Evolutionary conservation across 75 land plant species (phyloP), one percentile per base, ranked within the genome.

Genomic region (Pinus taeda): DNA sequence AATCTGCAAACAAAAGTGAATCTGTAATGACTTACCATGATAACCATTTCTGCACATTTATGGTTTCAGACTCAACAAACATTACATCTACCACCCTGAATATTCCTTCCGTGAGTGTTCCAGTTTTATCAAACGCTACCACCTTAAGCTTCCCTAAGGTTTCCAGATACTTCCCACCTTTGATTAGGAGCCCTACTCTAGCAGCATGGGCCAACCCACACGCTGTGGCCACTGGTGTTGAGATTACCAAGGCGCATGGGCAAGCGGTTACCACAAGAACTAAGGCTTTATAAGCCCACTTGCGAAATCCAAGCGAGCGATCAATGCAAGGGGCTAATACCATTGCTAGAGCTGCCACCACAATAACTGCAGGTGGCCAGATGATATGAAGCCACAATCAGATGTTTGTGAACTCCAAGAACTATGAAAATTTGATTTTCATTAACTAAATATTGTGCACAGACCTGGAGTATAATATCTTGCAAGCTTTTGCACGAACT

Each of bases 381-480:
- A 45, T 45, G 53, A 45, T 45, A 45, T 45, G 1, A 45, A 7
- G 8, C 53, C 7, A 0, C 53, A 6, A 45, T 45, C 9, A 45
- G 7, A 45, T 45, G 53, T 8, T 45, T 45, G 9, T 45, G 9
- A 45, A 45, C 53, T 45, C 8, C 9, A 45, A 6, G 53, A 45
- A 9, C 7, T 7, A 45, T 45, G 53, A 8, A 45, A 45, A 45
- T 0, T 45, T 45, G 53, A 45, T 45, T 65, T 33, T 15, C 6
- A 65, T 33, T 15, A 33, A 65, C 69, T 30, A 18, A 59, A 6
- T 45, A 45, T 0, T 7, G 9, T 45, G 8, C 6, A 12, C 69
- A 65, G 59, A 95, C 98, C 89, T 83, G 98, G 98, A n/a, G 98
- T 95, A 81, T 95, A 95, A 60, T 83, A 95, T 65, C 85, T 90